Percentiles rank a stretch among this genome's conserved stretches.
phyloP scores from a whole-genome alignment of 1,284 basidiomycete species.

The Marasmius fiardii region DNA sequence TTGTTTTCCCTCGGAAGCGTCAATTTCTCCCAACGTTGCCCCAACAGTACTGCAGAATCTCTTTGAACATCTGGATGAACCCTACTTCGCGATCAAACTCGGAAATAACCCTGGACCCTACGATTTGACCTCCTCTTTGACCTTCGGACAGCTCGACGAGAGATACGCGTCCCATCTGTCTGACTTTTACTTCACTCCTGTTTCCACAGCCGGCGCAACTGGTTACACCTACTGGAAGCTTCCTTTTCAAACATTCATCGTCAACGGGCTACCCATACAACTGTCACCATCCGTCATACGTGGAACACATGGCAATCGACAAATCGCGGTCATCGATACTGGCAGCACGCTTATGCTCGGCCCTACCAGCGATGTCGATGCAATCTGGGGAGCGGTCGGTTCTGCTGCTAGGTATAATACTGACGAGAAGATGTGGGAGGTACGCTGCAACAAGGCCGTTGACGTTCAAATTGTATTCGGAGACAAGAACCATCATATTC shows the following conservation, averaged over 20 bases:
- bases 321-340: constrained; percentile 55
- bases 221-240: constrained; percentile 60
- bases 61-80: constrained; percentile 38
- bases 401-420: constrained; percentile 34
- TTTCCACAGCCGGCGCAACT: constrained; percentile 34
- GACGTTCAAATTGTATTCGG: constrained; percentile 47
- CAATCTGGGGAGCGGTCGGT: constrained; percentile 48
- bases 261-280: constrained; percentile 36
- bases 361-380: constrained; percentile 45
- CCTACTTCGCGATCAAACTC: constrained; percentile 49
- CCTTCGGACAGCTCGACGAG: constrained; percentile 46
- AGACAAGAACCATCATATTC: constrained; percentile 28
- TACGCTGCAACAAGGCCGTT: constrained; percentile 46
- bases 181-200: constrained; percentile 37
- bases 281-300: constrained; percentile 46
- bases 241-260: constrained; percentile 40
- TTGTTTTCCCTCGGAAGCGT: constrained; percentile 44
- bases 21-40: constrained; percentile 43
- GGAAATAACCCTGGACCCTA: constrained; percentile 29
- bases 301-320: constrained; percentile 29
- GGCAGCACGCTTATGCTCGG: constrained; percentile 58
- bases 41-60: constrained; percentile 47
- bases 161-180: constrained; percentile 30
- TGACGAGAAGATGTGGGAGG: constrained; percentile 42
- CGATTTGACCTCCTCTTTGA: constrained; percentile 43